Conservation (phyloP, 352 stramenopile species). For the Phytophthora tubulina region DNA sequence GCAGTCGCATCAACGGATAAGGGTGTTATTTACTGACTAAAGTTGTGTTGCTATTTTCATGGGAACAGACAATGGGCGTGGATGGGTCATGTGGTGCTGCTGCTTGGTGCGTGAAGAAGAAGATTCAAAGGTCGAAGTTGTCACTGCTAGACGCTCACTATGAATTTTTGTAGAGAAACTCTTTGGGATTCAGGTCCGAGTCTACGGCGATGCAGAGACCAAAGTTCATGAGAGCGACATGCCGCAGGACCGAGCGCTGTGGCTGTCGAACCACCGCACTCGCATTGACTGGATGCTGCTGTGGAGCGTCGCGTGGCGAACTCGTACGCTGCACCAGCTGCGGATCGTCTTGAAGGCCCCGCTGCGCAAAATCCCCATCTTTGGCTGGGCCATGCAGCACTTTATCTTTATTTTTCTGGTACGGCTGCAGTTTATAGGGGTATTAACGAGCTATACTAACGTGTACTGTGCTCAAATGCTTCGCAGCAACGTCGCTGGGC, state of each 20-base stretch:
- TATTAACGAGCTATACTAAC: background rate
- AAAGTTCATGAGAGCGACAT: slow-evolving; percentile 63
- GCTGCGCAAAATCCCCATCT: slow-evolving; percentile 75
- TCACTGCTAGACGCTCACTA: slow-evolving; percentile 36
- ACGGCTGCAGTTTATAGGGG: background rate
- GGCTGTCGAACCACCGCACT: slow-evolving; percentile 84
- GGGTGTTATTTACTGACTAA: background rate
- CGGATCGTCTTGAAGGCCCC: slow-evolving; percentile 85
- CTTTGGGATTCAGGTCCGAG: slow-evolving; percentile 64
- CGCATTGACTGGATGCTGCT: slow-evolving; percentile 90
- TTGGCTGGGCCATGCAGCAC: slow-evolving; percentile 89
- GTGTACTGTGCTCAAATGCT: background rate
- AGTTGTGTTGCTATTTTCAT: slow-evolving; percentile 7
- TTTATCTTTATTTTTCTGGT: slow-evolving; percentile 89
- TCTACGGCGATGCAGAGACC: slow-evolving; percentile 68
- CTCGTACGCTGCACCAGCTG: slow-evolving; percentile 57
- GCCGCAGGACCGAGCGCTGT: slow-evolving; percentile 67
- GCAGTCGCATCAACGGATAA: background rate
- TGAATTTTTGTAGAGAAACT: slow-evolving; percentile 53
- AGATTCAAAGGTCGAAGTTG: slow-evolving; percentile 10
- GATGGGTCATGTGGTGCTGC: slow-evolving; percentile 76
- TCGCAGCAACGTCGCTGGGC: slow-evolving; percentile 66
- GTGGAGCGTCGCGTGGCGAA: slow-evolving; percentile 75
- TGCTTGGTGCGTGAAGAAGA: slow-evolving; percentile 52
- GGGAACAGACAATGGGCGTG: slow-evolving; percentile 75